Conservation (phyloP, 257 asterid species). For the Striga asiatica region DNA sequence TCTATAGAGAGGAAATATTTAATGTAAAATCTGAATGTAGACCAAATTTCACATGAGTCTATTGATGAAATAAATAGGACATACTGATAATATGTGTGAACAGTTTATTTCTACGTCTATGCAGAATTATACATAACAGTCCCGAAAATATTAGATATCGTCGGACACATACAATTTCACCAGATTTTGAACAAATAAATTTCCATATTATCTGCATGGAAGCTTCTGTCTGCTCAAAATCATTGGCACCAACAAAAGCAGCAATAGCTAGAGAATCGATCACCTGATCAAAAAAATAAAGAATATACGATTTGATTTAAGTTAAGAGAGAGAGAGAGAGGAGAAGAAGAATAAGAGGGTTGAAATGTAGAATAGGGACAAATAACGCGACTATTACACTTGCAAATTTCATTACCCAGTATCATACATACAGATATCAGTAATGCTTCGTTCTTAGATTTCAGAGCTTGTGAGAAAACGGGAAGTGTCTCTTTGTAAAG, state of each 20-base stretch:
- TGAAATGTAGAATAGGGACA: neutral
- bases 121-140: too few relatives aligned
- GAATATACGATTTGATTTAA: neutral
- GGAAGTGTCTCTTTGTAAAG: constrained; percentile 22
- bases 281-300: constrained; percentile 8
- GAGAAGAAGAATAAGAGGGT: neutral
- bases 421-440: constrained; percentile 21
- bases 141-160: too few relatives aligned
- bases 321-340: neutral
- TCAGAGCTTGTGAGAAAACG: constrained; percentile 20
- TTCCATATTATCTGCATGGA: constrained; percentile 28
- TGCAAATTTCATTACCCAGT: neutral
- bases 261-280: constrained; percentile 22
- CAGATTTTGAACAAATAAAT: constrained; percentile 8
- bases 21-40: too few relatives aligned
- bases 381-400: neutral
- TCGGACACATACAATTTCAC: constrained; percentile 19
- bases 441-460: constrained; percentile 9
- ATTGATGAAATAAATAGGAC: too few relatives aligned
- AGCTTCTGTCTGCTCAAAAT: constrained; percentile 21
- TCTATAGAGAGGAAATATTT: neutral
- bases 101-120: too few relatives aligned
- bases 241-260: constrained; percentile 25
- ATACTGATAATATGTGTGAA: too few relatives aligned
- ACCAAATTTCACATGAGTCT: too few relatives aligned